Conservation (phyloP, 768 basidiomycete genomes). For the Pisolithus albus region DNA sequence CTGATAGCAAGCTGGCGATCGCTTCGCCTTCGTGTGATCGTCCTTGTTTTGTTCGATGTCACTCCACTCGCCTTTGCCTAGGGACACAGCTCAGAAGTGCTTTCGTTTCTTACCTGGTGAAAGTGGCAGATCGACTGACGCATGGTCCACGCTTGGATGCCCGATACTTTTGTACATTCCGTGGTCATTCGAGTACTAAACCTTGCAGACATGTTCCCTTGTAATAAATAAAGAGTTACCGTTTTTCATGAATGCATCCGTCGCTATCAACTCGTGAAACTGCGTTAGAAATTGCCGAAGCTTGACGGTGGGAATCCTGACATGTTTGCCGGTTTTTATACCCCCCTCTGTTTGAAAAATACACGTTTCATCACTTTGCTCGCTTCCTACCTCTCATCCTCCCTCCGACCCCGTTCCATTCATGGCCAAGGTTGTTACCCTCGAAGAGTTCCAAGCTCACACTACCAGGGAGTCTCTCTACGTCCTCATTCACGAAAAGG, state of each 20-base stretch:
- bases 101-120: constrained; percentile 76
- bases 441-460: constrained; percentile 75
- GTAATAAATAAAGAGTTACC: neutral
- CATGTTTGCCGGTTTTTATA: neutral
- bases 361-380: constrained; percentile 17
- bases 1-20: neutral
- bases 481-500: constrained; percentile 80
- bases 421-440: constrained; percentile 51
- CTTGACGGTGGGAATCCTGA: neutral
- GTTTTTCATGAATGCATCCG: neutral
- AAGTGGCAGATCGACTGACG: constrained; percentile 54
- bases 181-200: constrained; percentile 80
- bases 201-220: constrained; percentile 38
- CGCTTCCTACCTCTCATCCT: constrained; percentile 18
- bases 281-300: constrained; percentile 2
- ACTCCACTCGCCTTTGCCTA: constrained; percentile 66
- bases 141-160: constrained; percentile 77
- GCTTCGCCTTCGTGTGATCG: neutral
- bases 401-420: constrained; percentile 4
- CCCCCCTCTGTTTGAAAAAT: neutral
- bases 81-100: constrained; percentile 64
- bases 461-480: constrained; percentile 69
- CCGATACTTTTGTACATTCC: constrained; percentile 30
- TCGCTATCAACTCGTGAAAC: neutral
- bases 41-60: neutral